These are phyloP conservation scores for Chiua virens DNA, from an alignment of 768 basidiomycete species.

Conservation along the genomic window DNA sequence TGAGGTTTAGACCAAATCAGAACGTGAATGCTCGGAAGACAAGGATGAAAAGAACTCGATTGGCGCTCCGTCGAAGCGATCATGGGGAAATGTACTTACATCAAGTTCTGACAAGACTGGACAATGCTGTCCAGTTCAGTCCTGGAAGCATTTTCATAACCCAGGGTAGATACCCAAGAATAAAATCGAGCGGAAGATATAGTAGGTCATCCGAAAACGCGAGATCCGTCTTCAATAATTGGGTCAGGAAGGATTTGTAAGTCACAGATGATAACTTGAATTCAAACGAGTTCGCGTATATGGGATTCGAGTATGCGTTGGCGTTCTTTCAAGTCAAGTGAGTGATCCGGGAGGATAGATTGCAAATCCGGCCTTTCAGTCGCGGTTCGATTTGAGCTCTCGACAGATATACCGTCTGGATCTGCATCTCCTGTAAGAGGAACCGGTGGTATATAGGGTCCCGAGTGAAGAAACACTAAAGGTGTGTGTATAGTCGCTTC, in stretches of 20 bases:
- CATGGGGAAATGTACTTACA: neutral
- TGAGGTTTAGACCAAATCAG: too few relatives aligned
- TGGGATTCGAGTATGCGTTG: constrained; percentile 1
- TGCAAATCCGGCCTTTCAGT: neutral
- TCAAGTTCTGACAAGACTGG: neutral
- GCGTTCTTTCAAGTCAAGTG: neutral
- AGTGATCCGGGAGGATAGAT: neutral
- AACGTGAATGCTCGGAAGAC: too few relatives aligned
- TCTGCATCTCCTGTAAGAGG: too few relatives aligned
- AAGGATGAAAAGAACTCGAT: too few relatives aligned
- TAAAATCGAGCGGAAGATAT: neutral
- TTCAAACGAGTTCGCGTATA: neutral
- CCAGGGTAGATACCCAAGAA: neutral
- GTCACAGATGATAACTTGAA: neutral
- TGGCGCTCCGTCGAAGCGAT: neutral
- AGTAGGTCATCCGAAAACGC: neutral
- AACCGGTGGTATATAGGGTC: too few relatives aligned
- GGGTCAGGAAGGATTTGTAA: neutral
- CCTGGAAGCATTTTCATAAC: neutral
- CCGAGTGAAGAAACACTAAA: too few relatives aligned
- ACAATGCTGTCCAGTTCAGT: too few relatives aligned
- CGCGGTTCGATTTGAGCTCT: too few relatives aligned
- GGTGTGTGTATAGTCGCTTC: too few relatives aligned
- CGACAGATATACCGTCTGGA: too few relatives aligned
- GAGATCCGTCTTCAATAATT: neutral